Percentiles rank a stretch among this genome's conserved stretches.
These are phyloP conservation scores for Boletus vinaceobasis DNA, from an alignment of 768 basidiomycete species.

Conservation along the genomic window DNA sequence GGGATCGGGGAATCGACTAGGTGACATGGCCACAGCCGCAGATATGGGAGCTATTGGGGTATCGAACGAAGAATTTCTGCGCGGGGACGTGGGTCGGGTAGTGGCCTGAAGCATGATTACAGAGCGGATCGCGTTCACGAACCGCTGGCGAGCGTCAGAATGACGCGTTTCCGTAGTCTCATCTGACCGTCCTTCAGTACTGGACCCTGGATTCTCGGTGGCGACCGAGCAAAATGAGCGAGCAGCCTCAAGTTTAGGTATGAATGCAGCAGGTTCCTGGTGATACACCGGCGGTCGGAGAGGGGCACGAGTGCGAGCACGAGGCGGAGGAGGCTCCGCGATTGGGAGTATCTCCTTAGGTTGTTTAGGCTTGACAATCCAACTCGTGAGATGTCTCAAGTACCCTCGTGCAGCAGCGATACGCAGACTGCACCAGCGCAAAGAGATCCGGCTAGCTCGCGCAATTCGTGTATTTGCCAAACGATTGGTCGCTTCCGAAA, in stretches of 20 bases:
- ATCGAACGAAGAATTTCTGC: slow-evolving; percentile 30
- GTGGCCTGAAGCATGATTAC: slow-evolving; percentile 44
- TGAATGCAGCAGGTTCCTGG: slow-evolving; percentile 19
- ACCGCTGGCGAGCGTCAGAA: slow-evolving; percentile 35
- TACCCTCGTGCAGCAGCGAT: slow-evolving; percentile 18
- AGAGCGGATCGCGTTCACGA: slow-evolving; percentile 42
- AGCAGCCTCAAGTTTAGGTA: slow-evolving; percentile 20
- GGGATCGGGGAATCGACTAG: slow-evolving; percentile 32
- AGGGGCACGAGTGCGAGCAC: slow-evolving; percentile 8
- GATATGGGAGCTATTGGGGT: slow-evolving; percentile 23
- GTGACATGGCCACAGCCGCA: slow-evolving; percentile 25
- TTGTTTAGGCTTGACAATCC: slow-evolving; percentile 24
- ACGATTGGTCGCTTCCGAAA: slow-evolving; percentile 23
- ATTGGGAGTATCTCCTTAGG: slow-evolving; percentile 24
- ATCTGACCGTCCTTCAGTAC: slow-evolving; percentile 26
- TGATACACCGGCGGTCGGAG: slow-evolving; percentile 13
- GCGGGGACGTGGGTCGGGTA: slow-evolving; percentile 29
- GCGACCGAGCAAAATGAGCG: slow-evolving; percentile 25
- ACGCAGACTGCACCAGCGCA: slow-evolving; percentile 24
- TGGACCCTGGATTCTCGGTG: slow-evolving; percentile 27
- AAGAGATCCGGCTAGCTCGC: slow-evolving; percentile 22
- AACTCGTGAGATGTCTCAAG: slow-evolving; percentile 22
- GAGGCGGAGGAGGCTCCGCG: slow-evolving; percentile 18
- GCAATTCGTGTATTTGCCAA: slow-evolving; percentile 28
- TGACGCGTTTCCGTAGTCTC: slow-evolving; percentile 25